Conservation (phyloP, 2,329 filamentous ascomycete species). For the Hypocreales sp. region DNA sequence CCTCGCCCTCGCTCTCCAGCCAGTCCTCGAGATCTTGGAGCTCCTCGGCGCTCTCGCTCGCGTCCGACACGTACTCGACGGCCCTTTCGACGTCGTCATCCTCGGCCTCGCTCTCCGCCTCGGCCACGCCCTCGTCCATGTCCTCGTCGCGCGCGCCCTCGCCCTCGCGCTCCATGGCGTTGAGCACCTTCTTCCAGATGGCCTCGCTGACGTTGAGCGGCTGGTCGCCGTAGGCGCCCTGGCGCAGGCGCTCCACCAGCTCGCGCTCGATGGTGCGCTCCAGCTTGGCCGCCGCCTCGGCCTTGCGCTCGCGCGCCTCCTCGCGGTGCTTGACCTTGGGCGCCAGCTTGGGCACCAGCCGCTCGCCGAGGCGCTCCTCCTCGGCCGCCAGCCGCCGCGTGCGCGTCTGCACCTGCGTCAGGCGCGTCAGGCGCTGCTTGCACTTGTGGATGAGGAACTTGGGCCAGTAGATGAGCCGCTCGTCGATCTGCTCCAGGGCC, state of each 20-base stretch:
- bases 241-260: conserved; percentile 76
- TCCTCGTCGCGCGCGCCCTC: conserved; percentile 75
- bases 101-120: conserved; percentile 56
- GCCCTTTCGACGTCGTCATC: conserved; percentile 59
- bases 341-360: conserved; percentile 72
- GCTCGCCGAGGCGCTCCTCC: conserved; percentile 79
- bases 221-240: conserved; percentile 86
- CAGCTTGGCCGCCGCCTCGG: conserved; percentile 75
- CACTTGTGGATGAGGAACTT: conserved; percentile 89
- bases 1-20: conserved; percentile 58
- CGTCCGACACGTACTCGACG: conserved; percentile 86
- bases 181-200: conserved; percentile 95
- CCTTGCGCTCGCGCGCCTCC: conserved; percentile 60
- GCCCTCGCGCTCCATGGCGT: conserved; percentile 75
- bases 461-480: conserved; percentile 80
- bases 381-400: conserved; percentile 72
- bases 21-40: conserved; percentile 79
- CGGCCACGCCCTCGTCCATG: conserved; percentile 71
- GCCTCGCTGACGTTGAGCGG: conserved; percentile 89
- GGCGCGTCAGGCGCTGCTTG: conserved; percentile 83
- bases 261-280: conserved; percentile 93
- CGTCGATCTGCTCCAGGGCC: conserved; percentile 76
- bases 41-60: conserved; percentile 72
- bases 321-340: conserved; percentile 76
- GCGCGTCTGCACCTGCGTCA: conserved; percentile 81